Evolutionary conservation across 2,329 filamentous ascomycete species (phyloP).

Genomic region (Epichloe sibirici): DNA sequence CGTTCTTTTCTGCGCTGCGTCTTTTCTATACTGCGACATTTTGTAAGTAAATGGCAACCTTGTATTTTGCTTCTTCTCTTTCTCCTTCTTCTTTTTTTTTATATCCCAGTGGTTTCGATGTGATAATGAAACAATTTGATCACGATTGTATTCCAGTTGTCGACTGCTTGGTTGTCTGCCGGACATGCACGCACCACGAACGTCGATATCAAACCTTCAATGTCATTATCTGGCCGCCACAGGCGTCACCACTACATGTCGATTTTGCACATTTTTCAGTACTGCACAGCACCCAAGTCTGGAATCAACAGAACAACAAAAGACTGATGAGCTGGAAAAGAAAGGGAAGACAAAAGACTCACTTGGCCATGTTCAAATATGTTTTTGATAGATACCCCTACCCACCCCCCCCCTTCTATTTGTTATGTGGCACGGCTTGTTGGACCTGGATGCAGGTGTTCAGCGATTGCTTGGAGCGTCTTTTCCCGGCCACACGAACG

Average conservation of each 20-base stretch:
- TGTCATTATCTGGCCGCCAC: not conserved
- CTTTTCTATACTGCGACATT: no score
- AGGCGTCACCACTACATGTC: not conserved
- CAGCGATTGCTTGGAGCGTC: not conserved
- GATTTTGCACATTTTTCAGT: not conserved
- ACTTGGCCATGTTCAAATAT: not conserved
- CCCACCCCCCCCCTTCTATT: not conserved
- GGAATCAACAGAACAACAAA: not conserved
- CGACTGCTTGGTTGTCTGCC: no score
- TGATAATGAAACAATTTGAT: no score
- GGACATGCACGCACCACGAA: not conserved
- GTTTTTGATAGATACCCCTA: not conserved
- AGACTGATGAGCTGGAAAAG: conserved; percentile 1
- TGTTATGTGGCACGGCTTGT: not conserved
- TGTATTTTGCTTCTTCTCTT: no score
- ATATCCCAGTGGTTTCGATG: no score
- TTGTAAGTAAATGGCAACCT: no score
- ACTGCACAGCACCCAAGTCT: conserved; percentile 2
- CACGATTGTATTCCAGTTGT: no score
- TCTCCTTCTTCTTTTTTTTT: no score
- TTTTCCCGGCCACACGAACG: not conserved
- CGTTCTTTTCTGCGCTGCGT: no score
- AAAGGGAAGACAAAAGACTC: not conserved
- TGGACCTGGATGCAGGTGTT: not conserved
- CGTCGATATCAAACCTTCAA: no score